Conservation (phyloP, 2,329 filamentous ascomycete species). For the Laburnicola sp. region DNA sequence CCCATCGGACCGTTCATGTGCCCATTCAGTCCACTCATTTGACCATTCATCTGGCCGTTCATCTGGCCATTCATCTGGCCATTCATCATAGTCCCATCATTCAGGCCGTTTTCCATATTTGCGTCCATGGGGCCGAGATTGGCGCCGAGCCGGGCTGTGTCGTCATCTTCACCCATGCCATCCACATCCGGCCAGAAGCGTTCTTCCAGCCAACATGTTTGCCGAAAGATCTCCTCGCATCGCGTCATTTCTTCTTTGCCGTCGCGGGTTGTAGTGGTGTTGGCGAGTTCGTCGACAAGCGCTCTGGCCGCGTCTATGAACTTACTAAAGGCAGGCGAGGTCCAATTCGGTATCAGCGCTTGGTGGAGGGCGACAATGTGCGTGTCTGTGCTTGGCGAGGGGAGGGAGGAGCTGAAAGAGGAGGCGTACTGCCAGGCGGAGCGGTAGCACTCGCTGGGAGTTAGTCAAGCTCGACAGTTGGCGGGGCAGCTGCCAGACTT, state of each 20-base stretch:
- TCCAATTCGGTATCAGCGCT: constrained; percentile 56
- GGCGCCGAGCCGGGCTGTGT: constrained; percentile 31
- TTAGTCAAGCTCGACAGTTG: constrained; percentile 10
- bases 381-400: constrained; percentile 44
- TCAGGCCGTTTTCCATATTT: constrained; percentile 26
- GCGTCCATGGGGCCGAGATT: constrained; percentile 22
- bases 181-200: constrained; percentile 56
- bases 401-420: constrained; percentile 47
- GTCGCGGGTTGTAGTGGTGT: constrained; percentile 51
- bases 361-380: constrained; percentile 55
- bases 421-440: constrained; percentile 54
- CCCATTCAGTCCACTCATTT: constrained; percentile 18
- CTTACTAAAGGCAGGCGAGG: constrained; percentile 53
- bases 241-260: constrained; percentile 53
- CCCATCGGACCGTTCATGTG: constrained; percentile 27
- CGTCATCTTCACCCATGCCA: constrained; percentile 53
- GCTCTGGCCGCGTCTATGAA: constrained; percentile 54
- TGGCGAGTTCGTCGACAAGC: constrained; percentile 55
- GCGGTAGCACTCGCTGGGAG: constrained; percentile 48
- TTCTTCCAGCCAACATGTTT: constrained; percentile 54
- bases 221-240: constrained; percentile 53
- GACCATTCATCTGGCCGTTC: constrained; percentile 11
- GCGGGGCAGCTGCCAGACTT: constrained; percentile 34
- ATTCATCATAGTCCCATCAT: constrained; percentile 30
- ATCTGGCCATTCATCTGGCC: constrained; percentile 20